A percentile compares a stretch with the other conserved stretches of the same genome.
Evolutionary conservation across 1,284 basidiomycete species (phyloP).

Genomic region (Ceratobasidium sp.): DNA sequence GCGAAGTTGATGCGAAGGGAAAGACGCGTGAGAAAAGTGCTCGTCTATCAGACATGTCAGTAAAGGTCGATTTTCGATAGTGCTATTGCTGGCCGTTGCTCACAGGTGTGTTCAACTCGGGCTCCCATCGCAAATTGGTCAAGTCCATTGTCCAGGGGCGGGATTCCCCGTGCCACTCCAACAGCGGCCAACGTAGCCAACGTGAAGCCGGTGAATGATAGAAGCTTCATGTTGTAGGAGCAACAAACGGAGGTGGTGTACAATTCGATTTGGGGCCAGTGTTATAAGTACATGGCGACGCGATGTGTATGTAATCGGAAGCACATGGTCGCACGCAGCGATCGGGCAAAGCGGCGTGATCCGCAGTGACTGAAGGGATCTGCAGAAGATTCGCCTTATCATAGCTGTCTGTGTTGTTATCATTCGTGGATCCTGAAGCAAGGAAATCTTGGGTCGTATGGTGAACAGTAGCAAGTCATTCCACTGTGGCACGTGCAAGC

Average conservation of each 20-base stretch:
- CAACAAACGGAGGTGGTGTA: too few relatives aligned
- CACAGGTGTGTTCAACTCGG: not conserved
- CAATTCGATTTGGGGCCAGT: not conserved
- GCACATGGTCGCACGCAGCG: not conserved
- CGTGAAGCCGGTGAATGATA: not conserved
- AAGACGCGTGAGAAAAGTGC: slow-evolving; percentile 55
- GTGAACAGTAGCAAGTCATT: too few relatives aligned
- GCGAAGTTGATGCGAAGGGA: slow-evolving; percentile 57
- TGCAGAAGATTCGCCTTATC: not conserved
- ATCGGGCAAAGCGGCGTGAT: slow-evolving; percentile 1
- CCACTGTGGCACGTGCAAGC: too few relatives aligned
- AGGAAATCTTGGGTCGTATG: too few relatives aligned
- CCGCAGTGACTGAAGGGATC: not conserved
- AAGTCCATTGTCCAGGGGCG: not conserved
- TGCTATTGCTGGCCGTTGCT: too few relatives aligned
- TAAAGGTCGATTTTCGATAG: too few relatives aligned
- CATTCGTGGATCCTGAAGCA: slow-evolving; percentile 38
- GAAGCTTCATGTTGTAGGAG: not conserved
- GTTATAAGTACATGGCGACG: not conserved
- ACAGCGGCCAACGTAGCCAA: not conserved
- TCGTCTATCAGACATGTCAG: slow-evolving; percentile 49
- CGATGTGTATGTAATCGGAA: not conserved
- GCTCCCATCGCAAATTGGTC: not conserved
- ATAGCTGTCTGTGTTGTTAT: not conserved
- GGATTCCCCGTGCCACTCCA: not conserved